Percentiles rank a stretch among this genome's conserved stretches.
Evolutionary conservation across 352 stramenopile genomes (phyloP).

Genomic region (Aphanomyces euteiches): DNA sequence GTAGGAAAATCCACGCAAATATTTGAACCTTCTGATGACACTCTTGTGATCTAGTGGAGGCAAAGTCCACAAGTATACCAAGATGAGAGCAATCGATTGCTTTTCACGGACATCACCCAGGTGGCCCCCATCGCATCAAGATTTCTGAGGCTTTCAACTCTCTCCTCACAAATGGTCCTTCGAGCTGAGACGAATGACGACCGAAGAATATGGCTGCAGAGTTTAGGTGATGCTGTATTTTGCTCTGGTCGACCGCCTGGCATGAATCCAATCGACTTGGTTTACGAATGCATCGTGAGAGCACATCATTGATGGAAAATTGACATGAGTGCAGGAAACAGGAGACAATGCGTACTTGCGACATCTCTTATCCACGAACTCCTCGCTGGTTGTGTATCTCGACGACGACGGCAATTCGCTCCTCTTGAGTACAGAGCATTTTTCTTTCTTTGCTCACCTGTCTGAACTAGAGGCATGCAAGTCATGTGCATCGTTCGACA

Average conservation of each 20-base stretch:
- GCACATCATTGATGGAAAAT: background rate
- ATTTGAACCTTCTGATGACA: background rate
- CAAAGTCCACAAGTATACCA: background rate
- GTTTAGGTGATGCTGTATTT: conserved; percentile 25
- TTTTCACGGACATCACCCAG: conserved; percentile 1
- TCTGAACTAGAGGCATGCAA: conserved; percentile 28
- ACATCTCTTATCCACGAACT: conserved; percentile 4
- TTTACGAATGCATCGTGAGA: conserved; percentile 21
- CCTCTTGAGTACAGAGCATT: conserved; percentile 41
- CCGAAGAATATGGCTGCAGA: conserved; percentile 11
- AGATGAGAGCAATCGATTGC: background rate
- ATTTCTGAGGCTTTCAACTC: background rate
- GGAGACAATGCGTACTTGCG: background rate
- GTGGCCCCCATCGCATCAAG: conserved; percentile 5
- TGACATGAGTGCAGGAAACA: background rate
- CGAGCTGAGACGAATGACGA: background rate
- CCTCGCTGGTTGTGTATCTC: background rate
- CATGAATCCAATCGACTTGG: background rate
- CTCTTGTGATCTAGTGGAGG: conserved; percentile 12
- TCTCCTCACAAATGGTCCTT: background rate
- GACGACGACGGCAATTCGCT: conserved; percentile 55
- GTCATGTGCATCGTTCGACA: conserved; percentile 33
- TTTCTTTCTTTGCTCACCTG: background rate
- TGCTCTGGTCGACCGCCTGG: conserved; percentile 16
- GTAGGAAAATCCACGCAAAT: background rate